Evolutionary conservation across 352 stramenopile genomes (phyloP), one percentile per base, ranked within the genome.

Genomic region (Phytopythium cucurbitacearum): DNA sequence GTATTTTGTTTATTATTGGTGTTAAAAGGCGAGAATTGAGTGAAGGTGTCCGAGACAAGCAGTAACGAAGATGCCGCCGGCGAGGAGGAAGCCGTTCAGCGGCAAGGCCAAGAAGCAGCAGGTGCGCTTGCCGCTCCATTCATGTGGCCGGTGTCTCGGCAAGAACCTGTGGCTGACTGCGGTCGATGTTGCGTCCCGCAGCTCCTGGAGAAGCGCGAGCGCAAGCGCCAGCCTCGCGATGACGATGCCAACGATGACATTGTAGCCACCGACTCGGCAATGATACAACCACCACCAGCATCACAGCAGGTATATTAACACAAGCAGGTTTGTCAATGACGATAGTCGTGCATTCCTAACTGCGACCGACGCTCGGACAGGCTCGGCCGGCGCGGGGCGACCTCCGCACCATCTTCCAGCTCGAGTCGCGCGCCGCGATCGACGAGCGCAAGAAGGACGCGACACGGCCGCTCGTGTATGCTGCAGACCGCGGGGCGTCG

Each of bases 101-200:
- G 81, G 80, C 59, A 94, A 94, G 55, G 80, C 80, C 57, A 94
- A 94, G 77, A 94, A 94, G 69, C 80, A 91, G 56, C 84, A 94
- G 75, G 81, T 87, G 28, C 33, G 38, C 28, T 28, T 5, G 15
- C 15, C 4, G 34, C 21, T 28, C 21, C 21, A 28, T 28, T 28
- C 21, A 2, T 2, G 2, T 28, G 21, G 21, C 21, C 21, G 21
- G 21, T 2, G 21, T 28, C 21, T 28, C 21, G 21, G 21, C 21
- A 28, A 2, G 21, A 28, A 28, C 21, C 21, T 28, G 21, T 2
- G 2, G 21, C 21, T 28, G 21, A 28, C 21, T 28, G 21, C 21
- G 21, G 21, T 2, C 9, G 13, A 34, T 8, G 37, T 13, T 56
- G 40, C n/a, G 3, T 34, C 41, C 21, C 21, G 40, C 48, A 89